phyloP scores from a whole-genome alignment of 2,329 filamentous ascomycete species.

The Fusarium subglutinans region DNA sequence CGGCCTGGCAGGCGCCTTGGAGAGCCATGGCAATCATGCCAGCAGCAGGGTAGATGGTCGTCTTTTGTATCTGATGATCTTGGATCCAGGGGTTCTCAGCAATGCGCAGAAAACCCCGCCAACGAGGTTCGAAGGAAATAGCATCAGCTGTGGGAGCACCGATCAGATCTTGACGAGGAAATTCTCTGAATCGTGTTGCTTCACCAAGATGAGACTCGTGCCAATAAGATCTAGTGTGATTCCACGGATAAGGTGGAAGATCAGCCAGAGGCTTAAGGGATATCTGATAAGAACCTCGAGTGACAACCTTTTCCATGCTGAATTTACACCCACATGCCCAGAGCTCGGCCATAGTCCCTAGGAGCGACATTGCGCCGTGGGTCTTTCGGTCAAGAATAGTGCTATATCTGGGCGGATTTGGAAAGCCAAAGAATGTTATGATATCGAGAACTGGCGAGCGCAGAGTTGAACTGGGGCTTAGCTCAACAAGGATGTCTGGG shows the following conservation, averaged over 20 bases:
- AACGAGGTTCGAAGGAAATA: slow-evolving; percentile 56
- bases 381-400: slow-evolving; percentile 43
- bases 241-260: slow-evolving; percentile 64
- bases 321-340: slow-evolving; percentile 50
- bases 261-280: slow-evolving; percentile 51
- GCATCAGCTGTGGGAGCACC: slow-evolving; percentile 57
- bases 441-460: slow-evolving; percentile 51
- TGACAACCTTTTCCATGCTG: slow-evolving; percentile 46
- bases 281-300: slow-evolving; percentile 15
- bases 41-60: slow-evolving; percentile 60
- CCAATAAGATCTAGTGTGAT: slow-evolving; percentile 63
- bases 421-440: slow-evolving; percentile 31
- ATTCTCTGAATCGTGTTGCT: slow-evolving; percentile 55
- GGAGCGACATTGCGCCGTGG: slow-evolving; percentile 38
- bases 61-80: slow-evolving; percentile 62
- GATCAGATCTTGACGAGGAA: slow-evolving; percentile 61
- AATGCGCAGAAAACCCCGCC: slow-evolving; percentile 60
- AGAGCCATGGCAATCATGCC: slow-evolving; percentile 61
- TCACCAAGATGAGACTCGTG: slow-evolving; percentile 59
- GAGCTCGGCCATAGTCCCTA: slow-evolving; percentile 48
- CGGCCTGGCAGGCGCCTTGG: slow-evolving; percentile 56
- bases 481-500: slow-evolving; percentile 52
- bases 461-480: slow-evolving; percentile 52
- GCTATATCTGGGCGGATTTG: slow-evolving; percentile 34
- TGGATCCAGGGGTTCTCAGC: slow-evolving; percentile 62